These are phyloP conservation scores for Cyberlindnera mississippiensis DNA, from an alignment of 805 yeast genomes.

Conservation along the genomic window DNA sequence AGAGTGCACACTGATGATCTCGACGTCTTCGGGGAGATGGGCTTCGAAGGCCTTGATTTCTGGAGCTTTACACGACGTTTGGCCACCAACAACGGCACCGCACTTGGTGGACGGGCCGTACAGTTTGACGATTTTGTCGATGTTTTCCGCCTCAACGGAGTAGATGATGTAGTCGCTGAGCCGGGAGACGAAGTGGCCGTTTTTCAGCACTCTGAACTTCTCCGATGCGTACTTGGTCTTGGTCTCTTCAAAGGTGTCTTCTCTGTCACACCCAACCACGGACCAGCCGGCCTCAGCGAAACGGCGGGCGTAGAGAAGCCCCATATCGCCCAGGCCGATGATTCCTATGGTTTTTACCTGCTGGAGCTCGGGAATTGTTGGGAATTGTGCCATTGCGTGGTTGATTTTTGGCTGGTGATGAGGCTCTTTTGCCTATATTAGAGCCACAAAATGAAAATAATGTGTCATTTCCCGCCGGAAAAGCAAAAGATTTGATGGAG, in stretches of 20 bases:
- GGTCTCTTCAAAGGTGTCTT: constrained; percentile 51
- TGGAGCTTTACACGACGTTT: constrained; percentile 90
- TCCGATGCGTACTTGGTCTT: constrained; percentile 37
- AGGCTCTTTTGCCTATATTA: no score
- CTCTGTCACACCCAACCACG: constrained; percentile 85
- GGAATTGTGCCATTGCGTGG: constrained; percentile 8
- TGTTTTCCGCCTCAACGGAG: constrained; percentile 89
- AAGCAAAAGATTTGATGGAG: no score
- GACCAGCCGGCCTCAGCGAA: constrained; percentile 83
- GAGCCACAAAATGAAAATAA: no score
- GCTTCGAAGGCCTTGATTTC: constrained; percentile 84
- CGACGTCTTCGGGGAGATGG: constrained; percentile 70
- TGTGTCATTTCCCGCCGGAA: no score
- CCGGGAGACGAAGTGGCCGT: constrained; percentile 85
- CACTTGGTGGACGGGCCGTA: constrained; percentile 88
- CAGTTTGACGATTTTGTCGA: constrained; percentile 60
- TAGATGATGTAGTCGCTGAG: constrained; percentile 79
- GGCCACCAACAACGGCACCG: constrained; percentile 96
- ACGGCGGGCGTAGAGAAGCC: constrained; percentile 74
- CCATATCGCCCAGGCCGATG: constrained; percentile 98
- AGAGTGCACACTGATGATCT: constrained; percentile 85
- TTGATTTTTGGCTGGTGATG: no score
- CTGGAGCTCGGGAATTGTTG: constrained; percentile 6
- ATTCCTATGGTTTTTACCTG: constrained; percentile 67
- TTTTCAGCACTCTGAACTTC: constrained; percentile 53